phyloP scores from a whole-genome alignment of 768 basidiomycete genomes.

The Podaxis sp. region DNA sequence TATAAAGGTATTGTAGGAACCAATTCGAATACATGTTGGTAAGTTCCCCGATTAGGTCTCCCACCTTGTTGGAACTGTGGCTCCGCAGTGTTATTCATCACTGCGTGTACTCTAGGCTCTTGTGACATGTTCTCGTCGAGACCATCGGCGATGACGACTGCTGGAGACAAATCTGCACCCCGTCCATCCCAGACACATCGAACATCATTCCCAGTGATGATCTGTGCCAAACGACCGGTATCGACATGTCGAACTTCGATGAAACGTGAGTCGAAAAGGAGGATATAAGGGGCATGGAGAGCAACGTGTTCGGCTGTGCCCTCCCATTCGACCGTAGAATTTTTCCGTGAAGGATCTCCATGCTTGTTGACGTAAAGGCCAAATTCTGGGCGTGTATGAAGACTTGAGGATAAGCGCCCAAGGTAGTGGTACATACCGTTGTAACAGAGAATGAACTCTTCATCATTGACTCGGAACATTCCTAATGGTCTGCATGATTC shows the following conservation, averaged over 20 bases:
- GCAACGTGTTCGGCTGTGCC: conserved; percentile 86
- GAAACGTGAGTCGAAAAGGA: conserved; percentile 85
- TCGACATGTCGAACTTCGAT: conserved; percentile 86
- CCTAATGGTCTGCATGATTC: conserved; percentile 80
- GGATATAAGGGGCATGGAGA: conserved; percentile 83
- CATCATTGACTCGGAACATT: conserved; percentile 84
- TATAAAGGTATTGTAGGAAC: conserved; percentile 73
- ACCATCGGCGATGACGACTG: conserved; percentile 47
- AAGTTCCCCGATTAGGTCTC: conserved; percentile 39
- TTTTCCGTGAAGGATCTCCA: conserved; percentile 74
- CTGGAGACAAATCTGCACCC: conserved; percentile 49
- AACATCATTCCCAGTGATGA: conserved; percentile 77
- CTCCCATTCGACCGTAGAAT: conserved; percentile 89
- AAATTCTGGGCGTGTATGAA: conserved; percentile 52
- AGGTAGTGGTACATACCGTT: conserved; percentile 50
- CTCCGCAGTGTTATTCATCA: conserved; percentile 59
- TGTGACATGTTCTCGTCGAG: conserved; percentile 56
- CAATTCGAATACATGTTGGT: conserved; percentile 76
- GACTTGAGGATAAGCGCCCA: not conserved
- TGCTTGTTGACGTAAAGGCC: conserved; percentile 90
- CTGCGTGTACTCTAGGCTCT: conserved; percentile 82
- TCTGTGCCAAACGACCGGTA: conserved; percentile 75
- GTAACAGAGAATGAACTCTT: conserved; percentile 88
- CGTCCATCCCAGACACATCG: conserved; percentile 91
- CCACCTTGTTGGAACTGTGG: conserved; percentile 35